Evolutionary conservation across 2,329 filamentous ascomycete genomes (phyloP).

Genomic region (Eutypella sp.): DNA sequence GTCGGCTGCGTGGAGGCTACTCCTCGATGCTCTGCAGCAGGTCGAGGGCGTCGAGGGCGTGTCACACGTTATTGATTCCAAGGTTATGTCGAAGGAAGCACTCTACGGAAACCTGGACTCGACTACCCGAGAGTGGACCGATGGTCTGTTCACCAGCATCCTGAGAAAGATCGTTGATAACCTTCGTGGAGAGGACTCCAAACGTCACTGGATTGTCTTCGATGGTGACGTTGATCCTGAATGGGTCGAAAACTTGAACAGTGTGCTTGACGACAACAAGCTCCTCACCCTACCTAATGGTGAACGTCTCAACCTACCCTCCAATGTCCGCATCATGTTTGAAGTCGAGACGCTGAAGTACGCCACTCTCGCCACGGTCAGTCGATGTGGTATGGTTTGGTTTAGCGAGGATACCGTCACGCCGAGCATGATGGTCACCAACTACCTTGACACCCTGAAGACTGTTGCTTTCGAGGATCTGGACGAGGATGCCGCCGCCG

Average conservation of each 20-base stretch:
- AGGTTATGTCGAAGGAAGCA: constrained; percentile 99
- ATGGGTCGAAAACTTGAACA: constrained; percentile 99
- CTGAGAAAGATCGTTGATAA: constrained; percentile 98
- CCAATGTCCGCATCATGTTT: constrained; percentile 99
- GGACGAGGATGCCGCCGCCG: constrained; percentile 81
- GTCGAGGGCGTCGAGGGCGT: constrained; percentile 91
- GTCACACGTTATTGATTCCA: constrained; percentile 96
- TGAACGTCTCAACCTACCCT: constrained; percentile 88
- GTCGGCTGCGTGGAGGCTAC: constrained; percentile 87
- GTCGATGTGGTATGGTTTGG: constrained; percentile 99
- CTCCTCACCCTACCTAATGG: constrained; percentile 94
- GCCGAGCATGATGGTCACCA: constrained; percentile 82
- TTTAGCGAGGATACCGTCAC: constrained; percentile 98
- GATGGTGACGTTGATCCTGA: constrained; percentile 98
- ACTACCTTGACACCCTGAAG: constrained; percentile 82
- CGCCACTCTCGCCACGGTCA: constrained; percentile 95
- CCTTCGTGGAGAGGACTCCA: constrained; percentile 90
- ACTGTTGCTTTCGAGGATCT: constrained; percentile 87
- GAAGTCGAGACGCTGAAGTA: constrained; percentile 98
- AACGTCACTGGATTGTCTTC: constrained; percentile 99
- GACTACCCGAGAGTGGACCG: constrained; percentile 97
- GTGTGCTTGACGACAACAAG: constrained; percentile 98
- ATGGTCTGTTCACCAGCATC: constrained; percentile 96
- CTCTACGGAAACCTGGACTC: constrained; percentile 94
- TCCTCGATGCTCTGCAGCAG: constrained; percentile 85